A percentile compares a stretch with the other conserved stretches of the same genome.
These are phyloP conservation scores for Botrytis elliptica DNA, from an alignment of 2,329 filamentous ascomycete species.

Conservation along the genomic window DNA sequence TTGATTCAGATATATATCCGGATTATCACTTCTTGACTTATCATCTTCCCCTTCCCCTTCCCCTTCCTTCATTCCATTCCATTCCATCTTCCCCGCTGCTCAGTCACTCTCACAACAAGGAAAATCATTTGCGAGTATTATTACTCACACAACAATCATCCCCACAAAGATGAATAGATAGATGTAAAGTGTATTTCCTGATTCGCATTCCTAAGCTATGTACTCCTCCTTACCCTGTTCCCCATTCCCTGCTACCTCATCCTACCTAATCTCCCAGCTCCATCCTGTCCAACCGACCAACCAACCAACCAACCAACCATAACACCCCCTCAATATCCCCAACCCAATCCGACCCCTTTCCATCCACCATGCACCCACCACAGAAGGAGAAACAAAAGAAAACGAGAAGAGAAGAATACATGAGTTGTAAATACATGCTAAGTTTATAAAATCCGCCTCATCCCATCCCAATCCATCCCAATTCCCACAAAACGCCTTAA, in stretches of 20 bases:
- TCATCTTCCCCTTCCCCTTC: not conserved
- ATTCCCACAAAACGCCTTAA: not conserved
- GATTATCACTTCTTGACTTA: not conserved
- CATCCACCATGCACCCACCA: not conserved
- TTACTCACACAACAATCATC: not conserved
- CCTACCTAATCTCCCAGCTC: not conserved
- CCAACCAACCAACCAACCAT: not conserved
- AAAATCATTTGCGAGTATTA: not conserved
- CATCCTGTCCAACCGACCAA: not conserved
- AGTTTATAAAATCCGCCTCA: not conserved
- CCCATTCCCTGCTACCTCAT: not conserved
- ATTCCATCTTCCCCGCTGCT: too few species aligned
- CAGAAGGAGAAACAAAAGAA: not conserved
- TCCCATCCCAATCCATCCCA: not conserved
- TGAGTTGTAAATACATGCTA: conserved; percentile 12
- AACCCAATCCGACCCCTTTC: not conserved
- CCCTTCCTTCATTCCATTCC: too few species aligned
- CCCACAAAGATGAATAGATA: not conserved
- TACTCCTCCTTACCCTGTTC: not conserved
- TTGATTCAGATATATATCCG: not conserved
- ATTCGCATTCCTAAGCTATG: conserved; percentile 2
- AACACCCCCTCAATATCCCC: not conserved
- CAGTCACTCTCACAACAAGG: too few species aligned
- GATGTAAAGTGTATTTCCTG: not conserved
- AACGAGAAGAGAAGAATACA: conserved; percentile 6